Percentiles rank a stretch among this genome's conserved stretches.
Evolutionary conservation across 2,329 filamentous ascomycete genomes (phyloP).

Genomic region (Colletotrichum limetticola): DNA sequence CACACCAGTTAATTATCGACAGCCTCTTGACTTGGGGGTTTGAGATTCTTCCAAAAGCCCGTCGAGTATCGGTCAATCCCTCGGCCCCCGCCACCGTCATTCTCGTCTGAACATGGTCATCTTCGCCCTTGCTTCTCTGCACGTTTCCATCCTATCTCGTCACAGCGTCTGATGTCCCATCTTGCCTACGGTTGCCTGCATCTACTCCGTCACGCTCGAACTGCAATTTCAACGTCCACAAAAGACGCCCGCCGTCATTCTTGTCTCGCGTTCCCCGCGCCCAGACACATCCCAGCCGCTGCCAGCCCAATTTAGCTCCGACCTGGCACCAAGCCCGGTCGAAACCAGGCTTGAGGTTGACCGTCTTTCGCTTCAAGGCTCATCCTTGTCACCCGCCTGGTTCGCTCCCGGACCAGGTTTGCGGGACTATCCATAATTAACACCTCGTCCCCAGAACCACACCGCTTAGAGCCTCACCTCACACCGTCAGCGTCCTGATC

Average conservation of each 20-base stretch:
- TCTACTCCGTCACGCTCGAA: conserved; percentile 26
- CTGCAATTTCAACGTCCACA: conserved; percentile 26
- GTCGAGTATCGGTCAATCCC: conserved; percentile 14
- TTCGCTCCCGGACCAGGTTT: conserved; percentile 27
- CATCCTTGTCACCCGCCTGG: conserved; percentile 35
- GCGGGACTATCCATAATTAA: conserved; percentile 33
- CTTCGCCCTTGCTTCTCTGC: conserved; percentile 21
- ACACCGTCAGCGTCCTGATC: conserved; percentile 14
- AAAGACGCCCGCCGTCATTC: conserved; percentile 23
- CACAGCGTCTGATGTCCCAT: conserved; percentile 30
- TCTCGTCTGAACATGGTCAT: conserved; percentile 34
- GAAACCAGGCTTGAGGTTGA: conserved; percentile 31
- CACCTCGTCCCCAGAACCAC: conserved; percentile 24
- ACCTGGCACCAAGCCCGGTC: conserved; percentile 22
- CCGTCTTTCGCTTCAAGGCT: conserved; percentile 36
- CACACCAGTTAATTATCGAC: background rate
- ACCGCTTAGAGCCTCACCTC: conserved; percentile 34
- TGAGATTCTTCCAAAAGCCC: conserved; percentile 29
- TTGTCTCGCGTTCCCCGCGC: conserved; percentile 28
- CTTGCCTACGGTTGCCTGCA: conserved; percentile 27
- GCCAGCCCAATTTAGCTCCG: conserved; percentile 28
- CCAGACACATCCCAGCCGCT: conserved; percentile 29
- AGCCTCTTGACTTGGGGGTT: conserved; percentile 1
- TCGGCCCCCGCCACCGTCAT: background rate
- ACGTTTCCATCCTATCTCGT: conserved; percentile 23